These are phyloP conservation scores for Echites panduratus DNA, from an alignment of 257 asterid genomes.

Conservation along the genomic window DNA sequence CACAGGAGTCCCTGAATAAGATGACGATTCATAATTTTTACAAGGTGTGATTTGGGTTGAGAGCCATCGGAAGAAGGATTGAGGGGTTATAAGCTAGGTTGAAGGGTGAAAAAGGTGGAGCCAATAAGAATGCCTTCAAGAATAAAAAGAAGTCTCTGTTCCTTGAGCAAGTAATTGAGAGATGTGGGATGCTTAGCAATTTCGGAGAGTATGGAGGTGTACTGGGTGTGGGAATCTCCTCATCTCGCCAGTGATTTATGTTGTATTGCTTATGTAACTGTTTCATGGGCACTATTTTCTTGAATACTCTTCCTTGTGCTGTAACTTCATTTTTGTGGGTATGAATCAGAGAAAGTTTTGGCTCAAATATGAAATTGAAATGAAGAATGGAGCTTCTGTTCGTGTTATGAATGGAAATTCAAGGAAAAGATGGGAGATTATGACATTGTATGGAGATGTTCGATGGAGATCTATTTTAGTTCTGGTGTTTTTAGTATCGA, in stretches of 20 bases:
- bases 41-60: constrained; percentile 27
- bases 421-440: background rate
- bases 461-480: background rate
- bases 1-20: no score
- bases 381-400: background rate
- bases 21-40: no score
- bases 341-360: background rate
- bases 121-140: constrained; percentile 70
- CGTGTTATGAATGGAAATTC: background rate
- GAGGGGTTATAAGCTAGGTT: constrained; percentile 49
- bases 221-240: constrained; percentile 40
- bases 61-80: constrained; percentile 20
- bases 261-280: constrained; percentile 55
- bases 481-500: background rate
- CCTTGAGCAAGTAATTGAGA: constrained; percentile 63
- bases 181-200: constrained; percentile 76
- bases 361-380: background rate
- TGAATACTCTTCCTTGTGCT: background rate
- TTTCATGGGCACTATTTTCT: constrained; percentile 45
- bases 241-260: constrained; percentile 46
- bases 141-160: constrained; percentile 79
- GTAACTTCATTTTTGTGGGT: background rate
- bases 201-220: constrained; percentile 70
- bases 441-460: background rate
- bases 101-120: constrained; percentile 66